Evolutionary conservation across 306 rosid genomes (phyloP).

Genomic region (Cucumis hystrix): DNA sequence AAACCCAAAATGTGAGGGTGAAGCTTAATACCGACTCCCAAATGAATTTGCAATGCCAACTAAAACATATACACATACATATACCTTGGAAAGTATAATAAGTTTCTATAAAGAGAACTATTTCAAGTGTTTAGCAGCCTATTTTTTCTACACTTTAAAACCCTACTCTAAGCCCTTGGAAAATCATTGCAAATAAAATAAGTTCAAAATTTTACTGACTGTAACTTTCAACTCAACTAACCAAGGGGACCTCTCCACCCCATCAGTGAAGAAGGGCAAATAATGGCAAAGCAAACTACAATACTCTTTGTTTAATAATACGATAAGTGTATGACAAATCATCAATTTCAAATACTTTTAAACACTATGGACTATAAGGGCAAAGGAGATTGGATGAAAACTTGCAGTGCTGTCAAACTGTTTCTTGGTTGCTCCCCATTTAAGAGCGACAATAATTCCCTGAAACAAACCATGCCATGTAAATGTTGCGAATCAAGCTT

Average conservation of each 20-base stretch:
- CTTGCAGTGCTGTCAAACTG: conserved; percentile 92
- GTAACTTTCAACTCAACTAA: neutral
- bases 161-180: too few species aligned
- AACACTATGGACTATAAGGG: neutral
- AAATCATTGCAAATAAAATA: too few species aligned
- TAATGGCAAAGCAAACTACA: neutral
- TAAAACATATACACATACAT: neutral
- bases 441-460: conserved; percentile 84
- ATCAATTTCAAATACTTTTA: neutral
- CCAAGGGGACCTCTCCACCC: neutral
- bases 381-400: neutral
- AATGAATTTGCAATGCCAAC: neutral
- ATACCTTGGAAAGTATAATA: too few species aligned
- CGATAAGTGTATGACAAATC: too few species aligned
- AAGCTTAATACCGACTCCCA: neutral
- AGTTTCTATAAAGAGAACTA: neutral
- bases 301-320: neutral
- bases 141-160: too few species aligned
- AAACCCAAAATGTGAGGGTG: neutral
- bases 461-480: conserved; percentile 6
- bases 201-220: too few species aligned
- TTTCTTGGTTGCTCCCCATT: conserved; percentile 89
- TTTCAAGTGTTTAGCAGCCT: too few species aligned
- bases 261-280: too few species aligned
- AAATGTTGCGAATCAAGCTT: neutral